Evolutionary conservation across 1,284 basidiomycete genomes (phyloP).

Genomic region (Boletellus dicymbophilus): DNA sequence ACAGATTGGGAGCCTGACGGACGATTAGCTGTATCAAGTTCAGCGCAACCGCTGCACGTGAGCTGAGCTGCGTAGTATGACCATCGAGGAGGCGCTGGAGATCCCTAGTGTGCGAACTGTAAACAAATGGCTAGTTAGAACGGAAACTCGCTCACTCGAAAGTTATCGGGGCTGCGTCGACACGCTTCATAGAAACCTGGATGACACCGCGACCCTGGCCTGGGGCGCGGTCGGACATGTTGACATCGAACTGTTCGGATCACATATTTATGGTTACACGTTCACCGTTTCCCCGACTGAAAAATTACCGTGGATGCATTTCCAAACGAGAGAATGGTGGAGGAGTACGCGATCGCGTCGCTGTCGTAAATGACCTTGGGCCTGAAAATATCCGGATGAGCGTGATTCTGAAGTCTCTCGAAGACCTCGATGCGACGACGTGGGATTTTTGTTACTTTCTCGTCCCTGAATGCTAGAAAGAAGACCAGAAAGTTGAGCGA

Average conservation of each 20-base stretch:
- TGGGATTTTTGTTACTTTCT: not conserved
- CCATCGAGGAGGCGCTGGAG: slow-evolving; percentile 29
- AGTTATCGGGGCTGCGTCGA: slow-evolving; percentile 28
- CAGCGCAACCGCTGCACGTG: slow-evolving; percentile 26
- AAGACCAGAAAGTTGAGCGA: not conserved
- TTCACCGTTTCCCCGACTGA: not conserved
- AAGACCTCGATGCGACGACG: slow-evolving; percentile 34
- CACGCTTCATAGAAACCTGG: slow-evolving; percentile 23
- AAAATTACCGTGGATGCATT: slow-evolving; percentile 20
- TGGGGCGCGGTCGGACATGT: slow-evolving; percentile 31
- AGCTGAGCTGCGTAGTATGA: slow-evolving; percentile 20
- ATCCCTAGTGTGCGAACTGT: slow-evolving; percentile 24
- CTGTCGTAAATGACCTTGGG: slow-evolving; percentile 41
- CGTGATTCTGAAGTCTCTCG: slow-evolving; percentile 34
- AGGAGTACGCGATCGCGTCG: slow-evolving; percentile 39
- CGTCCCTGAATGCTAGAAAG: slow-evolving; percentile 21
- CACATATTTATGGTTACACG: not conserved
- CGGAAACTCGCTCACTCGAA: slow-evolving; percentile 20
- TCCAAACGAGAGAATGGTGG: slow-evolving; percentile 30
- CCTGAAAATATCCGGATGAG: slow-evolving; percentile 25
- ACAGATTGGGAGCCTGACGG: slow-evolving; percentile 33
- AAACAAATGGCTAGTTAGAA: not conserved
- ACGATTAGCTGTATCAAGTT: slow-evolving; percentile 31
- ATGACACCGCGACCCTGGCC: slow-evolving; percentile 19
- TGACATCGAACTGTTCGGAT: slow-evolving; percentile 29